Base-by-base conservation (phyloP, 2,329 filamentous ascomycete genomes). In the Apiospora phragmitis region DNA sequence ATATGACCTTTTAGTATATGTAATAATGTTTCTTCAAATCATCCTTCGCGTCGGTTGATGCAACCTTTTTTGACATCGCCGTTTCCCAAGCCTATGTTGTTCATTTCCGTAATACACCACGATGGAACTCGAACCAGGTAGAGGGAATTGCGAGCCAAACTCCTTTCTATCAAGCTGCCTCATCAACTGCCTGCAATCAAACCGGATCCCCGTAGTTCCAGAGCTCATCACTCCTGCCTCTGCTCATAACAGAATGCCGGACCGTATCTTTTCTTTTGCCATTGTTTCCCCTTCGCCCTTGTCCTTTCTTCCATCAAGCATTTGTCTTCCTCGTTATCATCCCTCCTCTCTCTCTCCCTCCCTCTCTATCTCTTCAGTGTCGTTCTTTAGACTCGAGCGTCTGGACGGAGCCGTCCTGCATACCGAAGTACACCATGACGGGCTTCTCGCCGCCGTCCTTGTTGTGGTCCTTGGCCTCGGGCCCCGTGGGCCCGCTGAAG, bases 401-500 rank as follows among this genome's bases (percentile, higher is more conserved):
- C 76, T 91, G 83, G 18, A 93, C 91, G 14, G 85, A 86, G 4
- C 93, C 93, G 78, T 94, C 93, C 62, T 92, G 89, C 90, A 96
- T 93, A 45, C 96, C 96, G 82, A 98, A 99, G 84, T 98, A 99
- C 32, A 94, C 95, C 38, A 94, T 94, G 16, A 98, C 88, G 0
- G 96, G 96, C 83, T 95, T 97, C 84, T 98, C 94, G 0, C 93
- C 94, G 77, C 86, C 82, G 8, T 38, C 11, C 74, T 90, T 86
- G 71, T 87, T 85, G 69, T 87, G 71, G 43, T 76, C 75, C 26
- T 78, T 84, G 55, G 88, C 88, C 80, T 97, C 86, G 21, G 89
- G 84, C 0, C 95, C 95, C 72, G 95, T 95, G 77, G 91, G 79
- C 4, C 95, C 95, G 55, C 91, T 89, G 84, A 99, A 99, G 65